Evolutionary conservation across 2,329 filamentous ascomycete species (phyloP).

Genomic region (Penicillium sp.): DNA sequence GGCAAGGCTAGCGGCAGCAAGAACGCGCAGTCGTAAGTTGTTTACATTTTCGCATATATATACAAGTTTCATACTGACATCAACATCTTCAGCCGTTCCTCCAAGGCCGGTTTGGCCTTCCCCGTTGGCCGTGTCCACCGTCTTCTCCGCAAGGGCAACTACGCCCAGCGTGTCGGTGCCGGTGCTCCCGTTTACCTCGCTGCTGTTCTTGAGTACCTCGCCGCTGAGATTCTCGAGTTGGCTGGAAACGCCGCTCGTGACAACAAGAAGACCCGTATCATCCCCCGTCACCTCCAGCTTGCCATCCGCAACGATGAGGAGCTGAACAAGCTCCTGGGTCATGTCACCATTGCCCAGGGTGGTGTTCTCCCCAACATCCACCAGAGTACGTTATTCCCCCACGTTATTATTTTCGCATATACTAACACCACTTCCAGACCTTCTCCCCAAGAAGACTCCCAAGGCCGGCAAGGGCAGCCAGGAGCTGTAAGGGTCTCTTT

Average conservation of each 20-base stretch:
- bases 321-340: slow-evolving; percentile 96
- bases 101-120: slow-evolving; percentile 98
- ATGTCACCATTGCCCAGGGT: slow-evolving; percentile 95
- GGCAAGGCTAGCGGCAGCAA: slow-evolving; percentile 99
- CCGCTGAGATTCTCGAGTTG: slow-evolving; percentile 97
- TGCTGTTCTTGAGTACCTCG: slow-evolving; percentile 96
- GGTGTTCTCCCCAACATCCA: slow-evolving; percentile 97
- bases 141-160: slow-evolving; percentile 98
- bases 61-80: slow-evolving; percentile 25
- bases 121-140: slow-evolving; percentile 98
- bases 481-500: slow-evolving; percentile 71
- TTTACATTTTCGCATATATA: slow-evolving; percentile 11
- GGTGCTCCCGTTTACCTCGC: slow-evolving; percentile 95
- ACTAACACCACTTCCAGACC: slow-evolving; percentile 59
- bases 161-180: slow-evolving; percentile 98
- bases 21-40: slow-evolving; percentile 96
- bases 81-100: slow-evolving; percentile 74
- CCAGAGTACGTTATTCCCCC: slow-evolving; percentile 67
- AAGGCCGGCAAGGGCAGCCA: slow-evolving; percentile 95
- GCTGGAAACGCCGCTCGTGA: slow-evolving; percentile 98
- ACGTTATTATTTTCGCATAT: slow-evolving; percentile 6
- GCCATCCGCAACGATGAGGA: slow-evolving; percentile 99
- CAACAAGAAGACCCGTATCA: slow-evolving; percentile 99
- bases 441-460: slow-evolving; percentile 97
- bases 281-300: slow-evolving; percentile 96